Percentiles rank a stretch among this genome's conserved stretches.
These are phyloP conservation scores for Penicillium decumbens DNA, from an alignment of 2,329 filamentous ascomycete species.

Conservation along the genomic window DNA sequence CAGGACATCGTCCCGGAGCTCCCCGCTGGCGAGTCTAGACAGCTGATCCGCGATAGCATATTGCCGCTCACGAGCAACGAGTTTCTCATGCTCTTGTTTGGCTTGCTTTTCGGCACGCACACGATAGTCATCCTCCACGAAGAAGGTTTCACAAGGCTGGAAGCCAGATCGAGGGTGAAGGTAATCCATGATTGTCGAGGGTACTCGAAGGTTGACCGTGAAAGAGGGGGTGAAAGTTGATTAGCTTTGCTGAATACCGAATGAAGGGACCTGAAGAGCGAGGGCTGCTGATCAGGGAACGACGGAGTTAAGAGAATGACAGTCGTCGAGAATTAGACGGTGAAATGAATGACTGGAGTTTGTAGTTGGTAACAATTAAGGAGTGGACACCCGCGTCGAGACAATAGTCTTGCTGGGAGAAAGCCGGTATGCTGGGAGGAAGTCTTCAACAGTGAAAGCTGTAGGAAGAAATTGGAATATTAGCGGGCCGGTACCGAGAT, in stretches of 20 bases:
- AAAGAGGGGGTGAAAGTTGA: conserved; percentile 6
- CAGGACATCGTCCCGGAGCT: conserved; percentile 92
- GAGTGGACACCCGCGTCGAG: conserved; percentile 39
- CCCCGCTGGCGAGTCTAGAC: conserved; percentile 75
- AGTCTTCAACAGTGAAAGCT: conserved; percentile 34
- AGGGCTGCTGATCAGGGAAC: conserved; percentile 35
- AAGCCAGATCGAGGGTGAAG: conserved; percentile 50
- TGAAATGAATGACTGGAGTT: conserved; percentile 51
- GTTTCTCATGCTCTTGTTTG: conserved; percentile 69
- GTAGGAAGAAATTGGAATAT: conserved; percentile 24
- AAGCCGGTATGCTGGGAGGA: conserved; percentile 27
- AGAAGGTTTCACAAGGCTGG: conserved; percentile 64
- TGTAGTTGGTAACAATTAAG: conserved; percentile 53
- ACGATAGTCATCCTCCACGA: conserved; percentile 60
- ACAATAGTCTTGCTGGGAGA: conserved; percentile 39
- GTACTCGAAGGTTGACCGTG: conserved; percentile 3
- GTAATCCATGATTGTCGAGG: conserved; percentile 51
- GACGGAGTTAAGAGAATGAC: conserved; percentile 49
- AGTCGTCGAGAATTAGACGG: conserved; percentile 42
- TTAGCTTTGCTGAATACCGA: conserved; percentile 26
- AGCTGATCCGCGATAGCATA: conserved; percentile 85
- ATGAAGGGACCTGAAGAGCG: conserved; percentile 43
- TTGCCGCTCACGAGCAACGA: conserved; percentile 75
- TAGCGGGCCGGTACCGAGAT: conserved; percentile 22
- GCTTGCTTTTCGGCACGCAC: conserved; percentile 47